phyloP scores from a whole-genome alignment of 1,284 basidiomycete genomes.

The Malassezia caprae region DNA sequence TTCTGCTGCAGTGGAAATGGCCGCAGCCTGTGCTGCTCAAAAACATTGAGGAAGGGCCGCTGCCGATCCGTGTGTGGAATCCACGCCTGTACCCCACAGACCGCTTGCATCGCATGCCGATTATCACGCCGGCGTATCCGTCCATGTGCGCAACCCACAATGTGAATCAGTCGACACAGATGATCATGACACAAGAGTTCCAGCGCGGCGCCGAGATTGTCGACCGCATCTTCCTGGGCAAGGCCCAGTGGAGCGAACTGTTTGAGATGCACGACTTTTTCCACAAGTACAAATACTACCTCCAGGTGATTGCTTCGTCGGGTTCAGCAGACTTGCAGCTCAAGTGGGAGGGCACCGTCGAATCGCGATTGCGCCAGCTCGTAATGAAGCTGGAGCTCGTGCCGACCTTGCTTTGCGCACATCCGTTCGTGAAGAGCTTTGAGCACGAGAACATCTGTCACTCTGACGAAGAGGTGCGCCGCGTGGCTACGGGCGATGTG shows the following conservation, averaged over 20 bases:
- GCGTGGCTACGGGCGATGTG: conserved; percentile 37
- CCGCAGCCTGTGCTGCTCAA: conserved; percentile 92
- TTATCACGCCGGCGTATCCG: conserved; percentile 97
- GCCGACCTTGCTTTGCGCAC: conserved; percentile 78
- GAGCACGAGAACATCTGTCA: conserved; percentile 75
- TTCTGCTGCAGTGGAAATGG: conserved; percentile 97
- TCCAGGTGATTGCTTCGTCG: conserved; percentile 88
- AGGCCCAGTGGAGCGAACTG: conserved; percentile 65
- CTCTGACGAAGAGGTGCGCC: conserved; percentile 58
- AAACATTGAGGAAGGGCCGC: conserved; percentile 78
- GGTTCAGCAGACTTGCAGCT: conserved; percentile 72
- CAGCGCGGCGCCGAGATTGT: conserved; percentile 87
- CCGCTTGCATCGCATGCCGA: conserved; percentile 94
- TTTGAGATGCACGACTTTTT: conserved; percentile 95
- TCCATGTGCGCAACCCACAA: conserved; percentile 99
- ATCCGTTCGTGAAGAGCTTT: conserved; percentile 90
- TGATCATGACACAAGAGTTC: conserved; percentile 93
- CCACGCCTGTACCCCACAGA: conserved; percentile 89
- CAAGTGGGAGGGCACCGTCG: conserved; percentile 97
- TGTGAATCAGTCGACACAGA: conserved; percentile 86
- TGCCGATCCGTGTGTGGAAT: conserved; percentile 94
- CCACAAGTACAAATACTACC: conserved; percentile 89
- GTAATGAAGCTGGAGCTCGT: conserved; percentile 96
- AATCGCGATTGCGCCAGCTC: conserved; percentile 85
- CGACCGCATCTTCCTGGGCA: conserved; percentile 75